These are phyloP conservation scores for Verticillium longisporum DNA, from an alignment of 2,329 filamentous ascomycete genomes.

Conservation along the genomic window DNA sequence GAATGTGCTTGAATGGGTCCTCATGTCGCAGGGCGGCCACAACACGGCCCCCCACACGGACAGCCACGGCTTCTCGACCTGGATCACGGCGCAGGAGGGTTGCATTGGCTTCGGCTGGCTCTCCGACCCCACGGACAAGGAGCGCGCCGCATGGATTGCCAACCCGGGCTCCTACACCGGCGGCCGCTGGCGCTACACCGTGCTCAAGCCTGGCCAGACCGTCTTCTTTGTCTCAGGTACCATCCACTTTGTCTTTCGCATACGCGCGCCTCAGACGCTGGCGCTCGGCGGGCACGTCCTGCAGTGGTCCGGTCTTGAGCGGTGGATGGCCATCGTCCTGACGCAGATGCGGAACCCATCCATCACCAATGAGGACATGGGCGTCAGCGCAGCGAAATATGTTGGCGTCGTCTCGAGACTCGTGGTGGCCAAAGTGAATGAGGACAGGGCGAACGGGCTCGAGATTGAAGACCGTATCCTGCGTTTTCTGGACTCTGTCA, in stretches of 20 bases:
- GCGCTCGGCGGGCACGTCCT: slow-evolving; percentile 25
- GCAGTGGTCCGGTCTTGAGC: slow-evolving; percentile 19
- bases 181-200: slow-evolving; percentile 22
- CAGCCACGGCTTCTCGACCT: slow-evolving; percentile 24
- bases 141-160: slow-evolving; percentile 17
- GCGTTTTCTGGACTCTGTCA: slow-evolving; percentile 1
- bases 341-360: neutral
- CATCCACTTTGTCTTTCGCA: slow-evolving; percentile 26
- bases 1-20: slow-evolving; percentile 22
- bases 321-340: slow-evolving; percentile 27
- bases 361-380: slow-evolving; percentile 4
- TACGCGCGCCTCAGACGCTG: slow-evolving; percentile 18
- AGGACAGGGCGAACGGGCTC: neutral
- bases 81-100: slow-evolving; percentile 22
- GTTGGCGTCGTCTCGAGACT: neutral
- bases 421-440: neutral
- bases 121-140: slow-evolving; percentile 17
- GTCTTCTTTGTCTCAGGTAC: slow-evolving; percentile 25
- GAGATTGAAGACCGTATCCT: neutral
- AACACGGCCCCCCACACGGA: slow-evolving; percentile 25
- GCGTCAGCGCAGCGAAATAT: neutral
- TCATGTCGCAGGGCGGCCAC: slow-evolving; percentile 24
- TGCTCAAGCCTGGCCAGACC: slow-evolving; percentile 24
- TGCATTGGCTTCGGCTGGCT: slow-evolving; percentile 22
- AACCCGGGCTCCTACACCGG: slow-evolving; percentile 13